Base-by-base conservation (phyloP, 306 rosid genomes). In the Trichosanthes truncata region DNA sequence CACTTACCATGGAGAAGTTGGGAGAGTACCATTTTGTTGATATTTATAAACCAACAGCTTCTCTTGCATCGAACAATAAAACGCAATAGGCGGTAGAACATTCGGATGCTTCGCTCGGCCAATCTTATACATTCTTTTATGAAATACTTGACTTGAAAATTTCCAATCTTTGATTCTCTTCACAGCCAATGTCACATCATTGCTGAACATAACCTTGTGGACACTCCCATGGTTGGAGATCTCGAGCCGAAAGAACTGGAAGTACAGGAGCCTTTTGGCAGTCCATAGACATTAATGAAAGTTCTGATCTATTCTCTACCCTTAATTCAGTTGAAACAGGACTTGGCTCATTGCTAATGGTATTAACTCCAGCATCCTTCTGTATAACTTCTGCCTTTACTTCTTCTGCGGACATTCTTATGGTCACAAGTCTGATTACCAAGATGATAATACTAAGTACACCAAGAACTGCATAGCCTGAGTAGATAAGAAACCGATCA, bases 141-240 rank as follows among this genome's bases (percentile, higher is more conserved):
- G 67, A 82, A 89, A 89, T 21, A 84, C 91, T 45, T 84, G 81
- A 31, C 80, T 86, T 6, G 93, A 86, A 69, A 91, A 84, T 26
- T 77, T 90, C 87, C 89, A 89, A 79, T 85, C 89, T 73, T 84
- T 91, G 83, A 93, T 88, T 83, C 97, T 91, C 88, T 91, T 89
- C 68, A 88, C 96, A 73, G 90, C 97, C 81, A 93, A 81, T 41
- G 53, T 14, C 65, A 82, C 83, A 68, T 89, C 88, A 68, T 79
- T 85, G 3, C 82, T 87, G 1, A 93, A 78, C 87, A 83, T 84
- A 81, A 91, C 94, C 82, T 91, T 91, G 85, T 84, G 89, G 45
- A 88, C 82, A 85, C 97, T 93, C 72, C 96, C 96, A 68, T 88
- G 82, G 40, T 89, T 89, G 53, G 92, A 96, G 85, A 87, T 89